Conservation (phyloP, 306 rosid genomes). For the Lupinus albus region DNA sequence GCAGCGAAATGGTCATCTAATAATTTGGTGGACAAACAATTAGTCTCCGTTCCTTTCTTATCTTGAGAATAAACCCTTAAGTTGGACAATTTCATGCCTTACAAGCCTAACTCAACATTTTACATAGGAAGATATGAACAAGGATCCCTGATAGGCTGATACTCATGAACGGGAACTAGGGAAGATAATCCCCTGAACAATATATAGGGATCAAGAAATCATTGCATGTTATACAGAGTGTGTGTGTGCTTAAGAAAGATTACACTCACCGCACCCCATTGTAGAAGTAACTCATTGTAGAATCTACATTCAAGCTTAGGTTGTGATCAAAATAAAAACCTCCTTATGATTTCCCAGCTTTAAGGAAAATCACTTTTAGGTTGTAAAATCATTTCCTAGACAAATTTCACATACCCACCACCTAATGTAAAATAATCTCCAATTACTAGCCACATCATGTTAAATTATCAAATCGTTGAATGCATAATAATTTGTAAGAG, state of each 20-base stretch:
- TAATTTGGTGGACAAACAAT: background rate
- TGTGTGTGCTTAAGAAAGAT: background rate
- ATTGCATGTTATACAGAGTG: background rate
- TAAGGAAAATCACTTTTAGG: background rate
- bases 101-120: background rate
- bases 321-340: background rate
- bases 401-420: background rate
- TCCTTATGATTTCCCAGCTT: background rate
- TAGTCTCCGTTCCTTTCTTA: background rate
- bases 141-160: background rate
- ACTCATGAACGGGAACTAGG: background rate
- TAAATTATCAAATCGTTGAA: background rate
- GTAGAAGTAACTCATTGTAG: background rate
- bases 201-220: background rate
- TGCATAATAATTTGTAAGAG: background rate
- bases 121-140: background rate
- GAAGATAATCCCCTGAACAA: background rate
- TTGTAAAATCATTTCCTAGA: too few species aligned
- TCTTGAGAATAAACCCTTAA: background rate
- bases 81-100: background rate
- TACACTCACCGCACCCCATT: background rate
- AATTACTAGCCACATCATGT: background rate
- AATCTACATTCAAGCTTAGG: background rate
- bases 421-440: slow-evolving; percentile 5
- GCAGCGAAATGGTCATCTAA: background rate